Evolutionary conservation across 352 stramenopile genomes (phyloP), one percentile per base, ranked within the genome.

Genomic region (Thalassiosira exigua): DNA sequence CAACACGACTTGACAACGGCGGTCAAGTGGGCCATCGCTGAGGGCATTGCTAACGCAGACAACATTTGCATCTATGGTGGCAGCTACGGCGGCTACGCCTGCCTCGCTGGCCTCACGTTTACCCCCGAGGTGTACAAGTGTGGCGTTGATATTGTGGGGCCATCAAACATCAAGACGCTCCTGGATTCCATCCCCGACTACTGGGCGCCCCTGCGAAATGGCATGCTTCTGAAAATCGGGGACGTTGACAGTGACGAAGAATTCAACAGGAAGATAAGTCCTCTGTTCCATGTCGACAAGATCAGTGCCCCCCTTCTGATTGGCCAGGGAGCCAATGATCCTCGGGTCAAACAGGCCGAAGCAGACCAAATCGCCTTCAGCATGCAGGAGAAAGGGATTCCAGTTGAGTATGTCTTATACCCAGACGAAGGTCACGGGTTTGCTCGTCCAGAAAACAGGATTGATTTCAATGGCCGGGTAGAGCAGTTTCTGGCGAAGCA

Each of bases 401-500:
- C 91, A 36, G 91, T 95, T n/a, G 79, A 92, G 73, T 96, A 95
- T 71, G 79, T 96, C 3, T 52, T 96, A 21, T 95, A 95, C 83
- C 88, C 77, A 36, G 91, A 96, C 73, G 92, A 96, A 79, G 92
- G 92, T 29, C 91, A 96, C 69, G 92, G 91, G 7, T 95, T 95
- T 71, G 81, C 80, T 30, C 81, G 90, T 1, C 88, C 87, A 0
- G 75, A 88, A 17, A 96, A 95, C 84, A 75, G 84, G 5, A 84
- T 96, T 53, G 86, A 95, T 79, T 94, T 96, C 57, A 84, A 78
- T 7, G 78, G 50, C 11, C 83, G 89, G 30, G 62, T 62, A 17
- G 74, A 82, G 33, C 11, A 42, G n/a, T 82, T 82, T 44, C 59
- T 82, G 19, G 59, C 57, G 3, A 69, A 77, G 27, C 74, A 82